These are phyloP conservation scores for Debaryomyces coudertii DNA, from an alignment of 1,139 yeast species.

Conservation along the genomic window DNA sequence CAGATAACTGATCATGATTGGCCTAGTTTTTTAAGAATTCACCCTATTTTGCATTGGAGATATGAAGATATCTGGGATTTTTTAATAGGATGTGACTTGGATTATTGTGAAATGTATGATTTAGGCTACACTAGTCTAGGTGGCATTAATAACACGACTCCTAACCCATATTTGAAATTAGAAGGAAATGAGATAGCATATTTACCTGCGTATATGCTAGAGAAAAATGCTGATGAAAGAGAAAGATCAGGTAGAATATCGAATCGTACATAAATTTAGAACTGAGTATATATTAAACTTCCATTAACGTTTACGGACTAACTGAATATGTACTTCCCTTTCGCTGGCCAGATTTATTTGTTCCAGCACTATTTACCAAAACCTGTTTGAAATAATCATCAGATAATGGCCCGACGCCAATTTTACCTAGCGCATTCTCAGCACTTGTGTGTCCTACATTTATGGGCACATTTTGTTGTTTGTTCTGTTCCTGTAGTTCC, in stretches of 20 bases:
- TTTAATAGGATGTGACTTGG: slow-evolving; percentile 50
- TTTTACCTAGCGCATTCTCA: slow-evolving; percentile 71
- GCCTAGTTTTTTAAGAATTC: slow-evolving; percentile 81
- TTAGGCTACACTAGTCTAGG: slow-evolving; percentile 83
- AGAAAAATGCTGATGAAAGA: slow-evolving; percentile 62
- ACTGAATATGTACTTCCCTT: slow-evolving; percentile 21
- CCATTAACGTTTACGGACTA: slow-evolving; percentile 7
- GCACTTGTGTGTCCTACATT: slow-evolving; percentile 76
- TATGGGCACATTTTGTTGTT: slow-evolving; percentile 35
- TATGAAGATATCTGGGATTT: slow-evolving; percentile 79
- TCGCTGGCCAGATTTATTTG: slow-evolving; percentile 26
- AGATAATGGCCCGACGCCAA: slow-evolving; percentile 81
- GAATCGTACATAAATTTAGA: slow-evolving; percentile 9
- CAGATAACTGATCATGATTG: slow-evolving; percentile 81
- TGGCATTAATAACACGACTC: slow-evolving; percentile 65
- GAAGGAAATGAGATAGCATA: slow-evolving; percentile 33
- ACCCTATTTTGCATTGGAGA: slow-evolving; percentile 83
- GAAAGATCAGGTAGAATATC: slow-evolving; percentile 41
- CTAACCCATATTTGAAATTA: slow-evolving; percentile 59
- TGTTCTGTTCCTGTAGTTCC: slow-evolving; percentile 37
- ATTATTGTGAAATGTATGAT: slow-evolving; percentile 74
- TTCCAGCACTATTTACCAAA: slow-evolving; percentile 35
- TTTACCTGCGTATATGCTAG: slow-evolving; percentile 67
- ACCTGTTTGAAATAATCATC: slow-evolving; percentile 48
- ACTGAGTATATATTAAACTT: slow-evolving; percentile 2